phyloP scores from a whole-genome alignment of 2,329 filamentous ascomycete genomes.

The Fusarium setosum region DNA sequence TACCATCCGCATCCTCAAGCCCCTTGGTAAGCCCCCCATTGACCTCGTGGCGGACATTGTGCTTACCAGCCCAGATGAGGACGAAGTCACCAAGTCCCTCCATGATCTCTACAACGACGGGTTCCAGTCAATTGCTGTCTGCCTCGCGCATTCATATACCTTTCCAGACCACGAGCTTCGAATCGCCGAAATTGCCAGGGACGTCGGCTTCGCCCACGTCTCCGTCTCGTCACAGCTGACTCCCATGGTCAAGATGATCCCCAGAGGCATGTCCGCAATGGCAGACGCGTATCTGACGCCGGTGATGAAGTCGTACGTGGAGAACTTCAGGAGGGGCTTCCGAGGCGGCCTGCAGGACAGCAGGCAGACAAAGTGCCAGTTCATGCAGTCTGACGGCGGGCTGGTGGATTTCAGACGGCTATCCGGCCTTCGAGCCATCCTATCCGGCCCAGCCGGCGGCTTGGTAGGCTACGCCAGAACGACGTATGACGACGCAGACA shows the following conservation, averaged over 20 bases:
- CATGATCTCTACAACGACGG: background rate
- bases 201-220: conserved; percentile 81
- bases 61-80: background rate
- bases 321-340: conserved; percentile 86
- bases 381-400: background rate
- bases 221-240: conserved; percentile 59
- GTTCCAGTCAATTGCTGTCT: background rate
- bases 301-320: conserved; percentile 55
- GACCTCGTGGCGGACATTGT: background rate
- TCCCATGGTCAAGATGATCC: conserved; percentile 55
- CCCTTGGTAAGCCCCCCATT: conserved; percentile 46
- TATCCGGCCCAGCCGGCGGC: conserved; percentile 88
- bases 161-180: background rate
- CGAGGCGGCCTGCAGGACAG: conserved; percentile 53
- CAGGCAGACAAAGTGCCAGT: background rate
- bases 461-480: conserved; percentile 92
- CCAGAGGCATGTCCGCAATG: conserved; percentile 53
- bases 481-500: conserved; percentile 52
- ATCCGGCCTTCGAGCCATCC: conserved; percentile 82
- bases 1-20: conserved; percentile 86
- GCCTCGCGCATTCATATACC: background rate
- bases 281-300: conserved; percentile 55
- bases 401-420: conserved; percentile 68
- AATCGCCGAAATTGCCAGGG: conserved; percentile 77
- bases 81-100: background rate